Evolutionary conservation across 108 stramenopile genomes (phyloP), one percentile per base, ranked within the genome.

Genomic region (Mediolabrus comicus): DNA sequence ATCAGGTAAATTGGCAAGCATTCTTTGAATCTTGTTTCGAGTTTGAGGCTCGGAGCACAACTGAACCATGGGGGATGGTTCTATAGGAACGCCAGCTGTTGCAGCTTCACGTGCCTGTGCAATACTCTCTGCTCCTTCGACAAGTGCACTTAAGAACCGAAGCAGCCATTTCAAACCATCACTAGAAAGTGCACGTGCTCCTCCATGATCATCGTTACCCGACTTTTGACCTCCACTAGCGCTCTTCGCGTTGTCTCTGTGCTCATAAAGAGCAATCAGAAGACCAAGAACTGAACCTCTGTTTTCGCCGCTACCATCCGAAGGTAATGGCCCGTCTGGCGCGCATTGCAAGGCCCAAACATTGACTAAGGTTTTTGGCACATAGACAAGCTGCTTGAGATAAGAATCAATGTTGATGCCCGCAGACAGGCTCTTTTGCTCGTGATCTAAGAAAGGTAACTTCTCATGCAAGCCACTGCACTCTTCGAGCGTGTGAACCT

Each of bases 401-500:
- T 94, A 94, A 9, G 90, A 83, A 59, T 94, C 87, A 43, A 94
- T 84, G 11, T 83, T 86, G 38, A 94, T 69, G 36, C 86, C 65
- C 26, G 90, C 61, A 16, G 93, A 94, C 28, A 92, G 52, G 17
- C 74, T 38, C 69, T 82, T 88, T 2, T 89, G 85, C 67, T 94
- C 93, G n/a, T 87, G 86, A 39, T 94, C 93, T 17, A 94, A 66
- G 74, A 85, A 85, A 2, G 90, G 77, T 55, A 88, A 80, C 28
- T 63, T 33, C 27, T 79, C 56, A 74, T 94, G 86, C 35, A 94
- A 75, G 46, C 72, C 83, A 27, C 89, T 85, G 65, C 90, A 92
- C 65, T 94, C 87, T 69, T 94, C 90, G 19, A 95, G 84, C 8
- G 91, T 92, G 65, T 96, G 92, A 26, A 89, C 86, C 77, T 96